These are phyloP conservation scores for Yamadazyma songkhlaensis DNA, from an alignment of 1,139 yeast species.

Conservation along the genomic window DNA sequence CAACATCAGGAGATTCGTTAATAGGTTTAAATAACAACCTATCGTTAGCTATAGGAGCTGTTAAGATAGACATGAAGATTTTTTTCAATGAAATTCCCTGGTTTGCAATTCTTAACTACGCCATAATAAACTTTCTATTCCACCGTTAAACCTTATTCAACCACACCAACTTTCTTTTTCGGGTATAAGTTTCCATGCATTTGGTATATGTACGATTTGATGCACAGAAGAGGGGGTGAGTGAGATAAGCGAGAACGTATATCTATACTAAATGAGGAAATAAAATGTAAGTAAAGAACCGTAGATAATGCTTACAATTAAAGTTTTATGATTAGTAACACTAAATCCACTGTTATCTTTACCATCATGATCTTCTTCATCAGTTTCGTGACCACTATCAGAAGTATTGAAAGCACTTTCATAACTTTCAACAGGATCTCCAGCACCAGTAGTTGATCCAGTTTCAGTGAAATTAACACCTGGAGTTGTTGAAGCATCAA, in stretches of 20 bases:
- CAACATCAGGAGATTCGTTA: neutral
- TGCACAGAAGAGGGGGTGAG: neutral
- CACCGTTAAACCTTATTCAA: too few relatives aligned
- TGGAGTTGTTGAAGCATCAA: slow-evolving; percentile 19
- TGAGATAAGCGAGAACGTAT: neutral
- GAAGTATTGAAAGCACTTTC: neutral
- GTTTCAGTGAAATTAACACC: slow-evolving; percentile 43
- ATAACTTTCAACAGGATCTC: slow-evolving; percentile 8
- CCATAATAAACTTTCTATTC: too few relatives aligned
- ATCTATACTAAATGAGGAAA: slow-evolving; percentile 2
- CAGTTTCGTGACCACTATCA: slow-evolving; percentile 2
- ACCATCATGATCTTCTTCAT: neutral
- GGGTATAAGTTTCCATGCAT: too few relatives aligned
- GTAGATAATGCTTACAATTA: slow-evolving; percentile 1
- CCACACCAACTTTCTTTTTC: too few relatives aligned
- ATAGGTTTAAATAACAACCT: slow-evolving; percentile 9
- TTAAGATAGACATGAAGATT: slow-evolving; percentile 1
- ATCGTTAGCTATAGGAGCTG: slow-evolving; percentile 14
- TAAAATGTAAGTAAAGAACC: slow-evolving; percentile 2
- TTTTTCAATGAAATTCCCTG: too few relatives aligned
- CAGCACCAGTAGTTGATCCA: slow-evolving; percentile 43
- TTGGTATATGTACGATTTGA: neutral
- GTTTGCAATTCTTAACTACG: too few relatives aligned
- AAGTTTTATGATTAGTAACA: neutral
- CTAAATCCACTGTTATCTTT: neutral